phyloP scores from a whole-genome alignment of 331 rosid genomes.

The Saraca asoca region DNA sequence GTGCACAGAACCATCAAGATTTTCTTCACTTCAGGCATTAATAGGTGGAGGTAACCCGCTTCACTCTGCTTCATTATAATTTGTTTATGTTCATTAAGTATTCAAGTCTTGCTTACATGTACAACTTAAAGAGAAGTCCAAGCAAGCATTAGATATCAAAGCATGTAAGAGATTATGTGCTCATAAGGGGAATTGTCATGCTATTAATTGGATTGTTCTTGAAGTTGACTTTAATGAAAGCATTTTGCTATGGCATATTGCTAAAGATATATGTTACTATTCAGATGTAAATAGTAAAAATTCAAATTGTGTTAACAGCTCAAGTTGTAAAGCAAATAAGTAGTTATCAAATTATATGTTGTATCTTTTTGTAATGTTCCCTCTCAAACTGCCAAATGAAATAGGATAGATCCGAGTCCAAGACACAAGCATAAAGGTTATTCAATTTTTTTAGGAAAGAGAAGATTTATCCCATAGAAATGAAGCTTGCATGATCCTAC shows the following conservation, averaged over 20 bases:
- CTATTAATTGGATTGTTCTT: constrained; percentile 2
- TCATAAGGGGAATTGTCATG: constrained; percentile 26
- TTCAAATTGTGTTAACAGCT: background rate
- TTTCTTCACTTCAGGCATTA: no score
- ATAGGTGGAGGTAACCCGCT: no score
- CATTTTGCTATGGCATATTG: constrained; percentile 48
- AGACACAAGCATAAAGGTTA: constrained; percentile 31
- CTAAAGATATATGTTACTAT: constrained; percentile 36
- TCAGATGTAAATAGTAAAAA: background rate
- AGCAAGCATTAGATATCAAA: background rate
- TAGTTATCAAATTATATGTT: constrained; percentile 38
- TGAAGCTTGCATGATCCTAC: constrained; percentile 27
- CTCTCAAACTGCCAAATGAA: constrained; percentile 38
- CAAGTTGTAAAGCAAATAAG: background rate
- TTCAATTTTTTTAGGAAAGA: constrained; percentile 29
- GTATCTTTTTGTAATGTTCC: constrained; percentile 31
- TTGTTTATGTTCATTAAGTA: no score
- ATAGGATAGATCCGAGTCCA: constrained; percentile 35
- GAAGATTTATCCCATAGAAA: background rate
- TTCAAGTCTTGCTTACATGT: no score
- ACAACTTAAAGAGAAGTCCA: background rate
- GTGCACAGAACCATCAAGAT: no score
- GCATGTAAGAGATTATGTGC: constrained; percentile 16
- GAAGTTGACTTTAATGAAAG: constrained; percentile 32
- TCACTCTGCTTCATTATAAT: no score